These are phyloP conservation scores for Yarrowia sp. DNA, from an alignment of 805 yeast species.

Conservation along the genomic window DNA sequence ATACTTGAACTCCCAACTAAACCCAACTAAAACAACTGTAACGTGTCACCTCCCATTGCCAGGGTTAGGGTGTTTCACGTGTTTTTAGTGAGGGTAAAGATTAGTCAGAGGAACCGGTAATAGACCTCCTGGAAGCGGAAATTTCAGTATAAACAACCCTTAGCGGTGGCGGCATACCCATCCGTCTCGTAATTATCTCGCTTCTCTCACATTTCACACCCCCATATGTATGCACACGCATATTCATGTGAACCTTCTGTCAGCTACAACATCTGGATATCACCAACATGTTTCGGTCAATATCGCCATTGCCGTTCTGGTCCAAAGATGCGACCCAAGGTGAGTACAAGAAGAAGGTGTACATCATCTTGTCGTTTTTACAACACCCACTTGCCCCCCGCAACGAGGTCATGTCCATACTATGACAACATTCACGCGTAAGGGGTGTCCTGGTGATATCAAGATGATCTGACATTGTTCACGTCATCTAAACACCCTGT, in stretches of 20 bases:
- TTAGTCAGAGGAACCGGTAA: too few relatives aligned
- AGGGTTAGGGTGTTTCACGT: constrained; percentile 12
- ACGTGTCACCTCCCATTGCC: neutral
- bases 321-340: constrained; percentile 40
- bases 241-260: constrained; percentile 19
- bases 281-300: constrained; percentile 42
- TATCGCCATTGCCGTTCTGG: constrained; percentile 43
- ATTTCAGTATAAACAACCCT: too few relatives aligned
- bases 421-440: neutral
- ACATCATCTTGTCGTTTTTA: too few relatives aligned
- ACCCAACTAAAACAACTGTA: neutral
- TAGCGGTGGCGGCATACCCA: too few relatives aligned
- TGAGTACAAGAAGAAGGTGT: neutral
- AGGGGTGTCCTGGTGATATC: neutral
- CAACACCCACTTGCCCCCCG: too few relatives aligned
- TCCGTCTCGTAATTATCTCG: too few relatives aligned
- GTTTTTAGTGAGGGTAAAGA: neutral
- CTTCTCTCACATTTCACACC: too few relatives aligned
- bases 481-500: too few relatives aligned
- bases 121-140: too few relatives aligned
- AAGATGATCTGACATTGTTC: neutral
- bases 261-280: constrained; percentile 29
- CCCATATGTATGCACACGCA: constrained; percentile 9
- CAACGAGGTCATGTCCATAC: too few relatives aligned
- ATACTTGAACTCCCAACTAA: neutral